Evolutionary conservation across 495 filamentous ascomycete genomes (phyloP).

Genomic region (Aspergillus nanangensis): DNA sequence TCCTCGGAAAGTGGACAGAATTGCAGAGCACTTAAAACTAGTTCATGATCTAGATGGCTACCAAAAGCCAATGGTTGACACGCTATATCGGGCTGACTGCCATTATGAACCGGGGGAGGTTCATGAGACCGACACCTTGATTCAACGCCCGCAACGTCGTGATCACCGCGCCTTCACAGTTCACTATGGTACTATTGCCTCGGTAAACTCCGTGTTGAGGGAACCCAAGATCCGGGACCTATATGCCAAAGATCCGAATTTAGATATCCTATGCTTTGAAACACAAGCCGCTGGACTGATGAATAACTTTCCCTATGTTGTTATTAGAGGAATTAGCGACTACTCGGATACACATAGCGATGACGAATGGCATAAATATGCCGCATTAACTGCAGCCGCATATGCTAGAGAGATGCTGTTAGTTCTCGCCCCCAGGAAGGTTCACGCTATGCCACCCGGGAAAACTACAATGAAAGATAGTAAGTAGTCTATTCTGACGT

Average conservation of each 20-base stretch:
- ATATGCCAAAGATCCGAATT: not conserved
- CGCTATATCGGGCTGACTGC: not conserved
- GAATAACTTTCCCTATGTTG: constrained; percentile 19
- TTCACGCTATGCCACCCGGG: too few species aligned
- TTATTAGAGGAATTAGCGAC: constrained; percentile 11
- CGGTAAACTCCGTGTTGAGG: constrained; percentile 30
- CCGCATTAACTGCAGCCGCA: not conserved
- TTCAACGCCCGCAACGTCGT: not conserved
- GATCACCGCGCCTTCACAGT: not conserved
- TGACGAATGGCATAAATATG: not conserved
- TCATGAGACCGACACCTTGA: too few species aligned
- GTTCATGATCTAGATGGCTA: constrained; percentile 6
- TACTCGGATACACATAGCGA: not conserved
- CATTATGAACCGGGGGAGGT: too few species aligned
- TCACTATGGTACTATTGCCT: constrained; percentile 36
- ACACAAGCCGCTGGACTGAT: constrained; percentile 31
- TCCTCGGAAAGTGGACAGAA: not conserved
- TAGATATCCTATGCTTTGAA: constrained; percentile 18
- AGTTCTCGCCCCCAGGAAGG: too few species aligned
- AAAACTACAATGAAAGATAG: too few species aligned
- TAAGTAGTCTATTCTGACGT: too few species aligned
- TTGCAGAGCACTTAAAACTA: constrained; percentile 2
- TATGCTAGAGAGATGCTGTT: not conserved
- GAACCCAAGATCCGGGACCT: constrained; percentile 3
- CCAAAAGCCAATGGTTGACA: not conserved